Conservation (phyloP, 176 grass and related monocot species). For the Tillandsia fasciculata region DNA sequence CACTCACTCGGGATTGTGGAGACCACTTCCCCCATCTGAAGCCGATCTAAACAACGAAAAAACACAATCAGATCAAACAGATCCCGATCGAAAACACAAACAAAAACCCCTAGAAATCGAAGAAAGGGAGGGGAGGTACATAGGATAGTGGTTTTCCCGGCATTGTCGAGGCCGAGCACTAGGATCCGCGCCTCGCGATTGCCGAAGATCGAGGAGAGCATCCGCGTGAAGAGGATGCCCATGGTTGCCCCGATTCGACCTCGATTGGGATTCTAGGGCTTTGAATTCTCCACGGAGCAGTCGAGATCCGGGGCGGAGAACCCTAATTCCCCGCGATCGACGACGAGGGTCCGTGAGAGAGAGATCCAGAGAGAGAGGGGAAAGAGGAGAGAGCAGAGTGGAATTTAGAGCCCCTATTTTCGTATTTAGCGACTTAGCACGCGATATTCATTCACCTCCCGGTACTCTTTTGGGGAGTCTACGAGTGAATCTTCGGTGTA, state of each 20-base stretch:
- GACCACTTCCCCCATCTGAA: slow-evolving; percentile 99
- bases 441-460: neutral
- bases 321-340: neutral
- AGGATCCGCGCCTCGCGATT: slow-evolving; percentile 98
- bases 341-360: neutral
- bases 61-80: neutral
- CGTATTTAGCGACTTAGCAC: neutral
- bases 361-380: neutral
- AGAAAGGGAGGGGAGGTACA: slow-evolving; percentile 27
- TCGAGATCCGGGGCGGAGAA: neutral
- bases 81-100: neutral
- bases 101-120: neutral
- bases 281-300: neutral
- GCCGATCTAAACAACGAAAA: slow-evolving; percentile 43
- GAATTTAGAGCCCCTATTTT: neutral
- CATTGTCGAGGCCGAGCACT: slow-evolving; percentile 94
- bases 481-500: no score
- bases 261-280: neutral
- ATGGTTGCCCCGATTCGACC: slow-evolving; percentile 28
- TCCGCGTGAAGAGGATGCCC: slow-evolving; percentile 99
- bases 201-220: slow-evolving; percentile 90
- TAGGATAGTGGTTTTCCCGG: slow-evolving; percentile 95
- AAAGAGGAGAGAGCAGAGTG: no score
- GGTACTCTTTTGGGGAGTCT: no score
- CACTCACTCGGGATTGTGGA: slow-evolving; percentile 92